phyloP scores from a whole-genome alignment of 257 asterid genomes.

The Echium plantagineum region DNA sequence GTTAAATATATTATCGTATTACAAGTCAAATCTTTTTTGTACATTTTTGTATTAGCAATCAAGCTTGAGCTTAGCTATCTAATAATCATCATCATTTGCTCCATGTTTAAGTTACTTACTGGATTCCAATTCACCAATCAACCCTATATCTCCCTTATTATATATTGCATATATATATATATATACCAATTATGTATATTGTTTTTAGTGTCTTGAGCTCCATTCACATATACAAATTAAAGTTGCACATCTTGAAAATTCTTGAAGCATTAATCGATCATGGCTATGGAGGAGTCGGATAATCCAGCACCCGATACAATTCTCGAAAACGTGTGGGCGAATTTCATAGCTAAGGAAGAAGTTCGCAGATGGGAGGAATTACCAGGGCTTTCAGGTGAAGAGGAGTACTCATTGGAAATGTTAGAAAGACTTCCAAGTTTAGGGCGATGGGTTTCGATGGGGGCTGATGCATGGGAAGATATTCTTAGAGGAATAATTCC shows the following conservation, averaged over 20 bases:
- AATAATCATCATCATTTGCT: conserved; percentile 12
- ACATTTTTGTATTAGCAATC: conserved; percentile 28
- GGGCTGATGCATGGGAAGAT: conserved; percentile 59
- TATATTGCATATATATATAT: no score
- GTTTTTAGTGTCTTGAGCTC: no score
- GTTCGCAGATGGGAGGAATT: conserved; percentile 22
- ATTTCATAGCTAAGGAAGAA: conserved; percentile 31
- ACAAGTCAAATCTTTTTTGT: conserved; percentile 10
- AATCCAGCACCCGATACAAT: conserved; percentile 23
- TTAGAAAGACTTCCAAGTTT: conserved; percentile 57
- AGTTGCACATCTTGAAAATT: background rate
- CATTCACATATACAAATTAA: no score
- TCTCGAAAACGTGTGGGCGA: conserved; percentile 65
- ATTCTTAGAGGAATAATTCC: conserved; percentile 30
- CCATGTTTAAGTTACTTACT: conserved; percentile 27
- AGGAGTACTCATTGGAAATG: conserved; percentile 17
- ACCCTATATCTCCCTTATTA: background rate
- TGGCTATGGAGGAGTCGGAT: conserved; percentile 15
- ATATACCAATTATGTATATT: no score
- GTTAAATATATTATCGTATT: conserved; percentile 6
- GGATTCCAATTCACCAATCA: conserved; percentile 19
- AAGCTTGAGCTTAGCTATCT: conserved; percentile 41
- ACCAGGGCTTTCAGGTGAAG: conserved; percentile 28
- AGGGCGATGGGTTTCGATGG: conserved; percentile 65
- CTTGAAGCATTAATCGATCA: conserved; percentile 1